Conservation (phyloP, 768 basidiomycete genomes). For the Dentipellis fragilis region DNA sequence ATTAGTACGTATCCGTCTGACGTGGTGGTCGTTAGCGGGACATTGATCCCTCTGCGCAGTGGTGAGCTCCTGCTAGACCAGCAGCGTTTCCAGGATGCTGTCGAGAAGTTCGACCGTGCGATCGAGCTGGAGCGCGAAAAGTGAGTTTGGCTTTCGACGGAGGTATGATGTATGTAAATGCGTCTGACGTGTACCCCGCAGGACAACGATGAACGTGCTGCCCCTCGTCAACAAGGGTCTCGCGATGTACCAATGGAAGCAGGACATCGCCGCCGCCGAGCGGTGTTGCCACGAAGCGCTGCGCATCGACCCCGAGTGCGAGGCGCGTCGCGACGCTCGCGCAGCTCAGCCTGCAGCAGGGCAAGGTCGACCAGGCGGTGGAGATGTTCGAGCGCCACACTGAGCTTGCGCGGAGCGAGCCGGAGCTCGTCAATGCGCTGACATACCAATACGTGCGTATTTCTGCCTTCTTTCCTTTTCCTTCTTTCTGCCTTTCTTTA, state of each 20-base stretch:
- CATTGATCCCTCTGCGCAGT: slow-evolving; percentile 27
- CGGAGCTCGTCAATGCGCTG: slow-evolving; percentile 70
- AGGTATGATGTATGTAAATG: no score
- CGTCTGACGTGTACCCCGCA: slow-evolving; percentile 5
- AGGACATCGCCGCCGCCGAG: slow-evolving; percentile 78
- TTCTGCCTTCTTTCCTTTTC: background rate
- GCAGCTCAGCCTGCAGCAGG: slow-evolving; percentile 85
- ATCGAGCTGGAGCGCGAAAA: slow-evolving; percentile 78
- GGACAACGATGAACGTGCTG: slow-evolving; percentile 64
- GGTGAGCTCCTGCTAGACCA: slow-evolving; percentile 94
- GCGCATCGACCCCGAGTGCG: slow-evolving; percentile 83
- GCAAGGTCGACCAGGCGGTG: slow-evolving; percentile 77
- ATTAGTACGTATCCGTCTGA: slow-evolving; percentile 58
- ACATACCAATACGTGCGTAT: slow-evolving; percentile 67
- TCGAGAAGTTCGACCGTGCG: slow-evolving; percentile 88
- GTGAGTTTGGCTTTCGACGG: no score
- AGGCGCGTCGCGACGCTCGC: slow-evolving; percentile 91
- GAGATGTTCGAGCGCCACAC: slow-evolving; percentile 79
- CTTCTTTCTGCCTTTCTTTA: no score
- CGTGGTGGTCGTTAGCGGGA: slow-evolving; percentile 1
- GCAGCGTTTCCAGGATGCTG: slow-evolving; percentile 74
- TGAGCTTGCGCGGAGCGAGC: slow-evolving; percentile 82
- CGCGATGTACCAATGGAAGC: slow-evolving; percentile 90
- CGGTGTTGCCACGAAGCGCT: slow-evolving; percentile 83
- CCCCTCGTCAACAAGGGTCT: slow-evolving; percentile 98